Evolutionary conservation across 1,284 basidiomycete genomes (phyloP).

Genomic region (Boletellus deceptivus): DNA sequence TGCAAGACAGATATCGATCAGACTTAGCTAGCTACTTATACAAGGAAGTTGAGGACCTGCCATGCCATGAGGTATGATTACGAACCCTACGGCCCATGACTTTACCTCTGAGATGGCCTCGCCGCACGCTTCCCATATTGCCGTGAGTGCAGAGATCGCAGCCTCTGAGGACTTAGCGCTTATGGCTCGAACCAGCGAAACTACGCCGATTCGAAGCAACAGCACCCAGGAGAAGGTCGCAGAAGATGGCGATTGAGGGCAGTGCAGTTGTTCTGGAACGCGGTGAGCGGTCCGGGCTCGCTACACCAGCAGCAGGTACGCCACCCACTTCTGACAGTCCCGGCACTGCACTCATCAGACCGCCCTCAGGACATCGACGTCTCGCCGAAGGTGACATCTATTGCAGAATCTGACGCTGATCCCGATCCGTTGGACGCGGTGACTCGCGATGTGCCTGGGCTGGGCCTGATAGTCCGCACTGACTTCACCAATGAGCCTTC

Average conservation of each 20-base stretch:
- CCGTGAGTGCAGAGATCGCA: conserved; percentile 14
- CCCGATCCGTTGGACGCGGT: conserved; percentile 46
- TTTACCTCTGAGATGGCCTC: conserved; percentile 15
- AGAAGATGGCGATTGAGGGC: conserved; percentile 39
- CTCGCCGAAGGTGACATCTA: conserved; percentile 25
- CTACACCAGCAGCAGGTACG: conserved; percentile 13
- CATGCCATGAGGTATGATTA: no score
- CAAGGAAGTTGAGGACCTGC: no score
- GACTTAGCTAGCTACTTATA: no score
- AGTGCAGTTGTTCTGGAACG: conserved; percentile 40
- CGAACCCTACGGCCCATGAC: background rate
- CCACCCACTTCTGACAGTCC: background rate
- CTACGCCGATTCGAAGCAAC: conserved; percentile 37
- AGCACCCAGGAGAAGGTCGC: conserved; percentile 39
- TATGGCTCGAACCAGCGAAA: conserved; percentile 29
- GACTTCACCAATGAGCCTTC: conserved; percentile 65
- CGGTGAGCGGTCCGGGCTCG: conserved; percentile 14
- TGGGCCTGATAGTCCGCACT: conserved; percentile 64
- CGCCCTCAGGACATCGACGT: conserved; percentile 11
- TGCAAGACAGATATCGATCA: no score
- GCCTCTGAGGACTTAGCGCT: background rate
- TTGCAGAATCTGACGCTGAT: conserved; percentile 40
- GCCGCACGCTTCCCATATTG: conserved; percentile 16
- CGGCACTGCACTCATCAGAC: background rate
- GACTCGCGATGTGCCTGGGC: conserved; percentile 32